Evolutionary conservation across 23 red algal genomes (phyloP).

Genomic region (Gracilaria vermiculophylla): DNA sequence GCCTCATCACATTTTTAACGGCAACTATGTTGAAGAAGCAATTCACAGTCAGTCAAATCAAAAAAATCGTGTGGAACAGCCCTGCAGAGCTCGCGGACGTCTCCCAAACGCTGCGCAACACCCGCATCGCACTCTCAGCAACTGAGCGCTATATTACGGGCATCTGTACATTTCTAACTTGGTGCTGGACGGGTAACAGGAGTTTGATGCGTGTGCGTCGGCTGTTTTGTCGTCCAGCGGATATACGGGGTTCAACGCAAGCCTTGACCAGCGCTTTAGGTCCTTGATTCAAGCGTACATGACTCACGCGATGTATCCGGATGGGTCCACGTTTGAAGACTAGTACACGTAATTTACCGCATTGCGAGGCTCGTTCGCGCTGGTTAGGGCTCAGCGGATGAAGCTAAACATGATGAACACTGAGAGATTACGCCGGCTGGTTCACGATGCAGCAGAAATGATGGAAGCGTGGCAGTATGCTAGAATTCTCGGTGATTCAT

Average conservation of each 20-base stretch:
- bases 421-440: slow-evolving; percentile 31
- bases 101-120: slow-evolving; percentile 34
- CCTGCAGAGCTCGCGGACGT: not conserved
- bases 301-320: slow-evolving; percentile 35
- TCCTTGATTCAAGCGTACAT: slow-evolving; percentile 40
- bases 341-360: slow-evolving; percentile 53
- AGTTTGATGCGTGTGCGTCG: slow-evolving; percentile 25
- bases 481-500: slow-evolving; percentile 34
- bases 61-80: slow-evolving; percentile 39
- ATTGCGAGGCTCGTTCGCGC: slow-evolving; percentile 36
- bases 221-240: slow-evolving; percentile 3
- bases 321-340: slow-evolving; percentile 64
- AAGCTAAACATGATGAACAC: slow-evolving; percentile 9
- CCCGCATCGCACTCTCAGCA: slow-evolving; percentile 61
- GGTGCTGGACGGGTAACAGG: slow-evolving; percentile 27
- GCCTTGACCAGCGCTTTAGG: not conserved
- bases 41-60: too few species aligned
- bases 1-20: too few species aligned
- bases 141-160: slow-evolving; percentile 58
- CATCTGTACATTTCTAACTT: slow-evolving; percentile 46
- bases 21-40: too few species aligned
- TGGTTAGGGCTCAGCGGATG: slow-evolving; percentile 10
- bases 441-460: slow-evolving; percentile 48
- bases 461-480: slow-evolving; percentile 56
- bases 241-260: slow-evolving; percentile 25